Evolutionary conservation across 495 filamentous ascomycete genomes (phyloP), one percentile per base, ranked within the genome.

Genomic region (Tuber aestivum): DNA sequence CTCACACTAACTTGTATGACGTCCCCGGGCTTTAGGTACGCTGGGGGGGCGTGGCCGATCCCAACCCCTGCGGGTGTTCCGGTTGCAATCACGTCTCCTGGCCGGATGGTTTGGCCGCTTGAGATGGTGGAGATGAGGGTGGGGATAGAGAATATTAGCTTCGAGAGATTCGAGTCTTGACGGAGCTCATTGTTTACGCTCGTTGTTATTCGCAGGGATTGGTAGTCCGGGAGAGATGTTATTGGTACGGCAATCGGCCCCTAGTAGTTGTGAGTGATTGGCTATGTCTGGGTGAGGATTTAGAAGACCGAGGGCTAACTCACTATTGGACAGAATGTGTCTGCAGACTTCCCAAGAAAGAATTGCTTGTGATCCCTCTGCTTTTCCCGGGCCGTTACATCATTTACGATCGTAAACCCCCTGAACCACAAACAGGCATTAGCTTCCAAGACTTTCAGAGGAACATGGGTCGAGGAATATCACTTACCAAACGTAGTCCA

Each of bases 301-400:
- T 37, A 40, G 71, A 9, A 40, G 18, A 65, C 7, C 32, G 5
- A 14, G 56, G 32, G 41, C 23, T 21, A 21, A 74, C 82, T 71
- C 72, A 86, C 87, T 76, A 89, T 88, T 4, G 87, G 88, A 72
- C 88, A 89, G 77, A 86, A 89, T 2, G 87, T 88, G 80, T 89
- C 88, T 2, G 85, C 80, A 0, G 86, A 87, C 78, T 89, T 89
- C 20, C 88, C 87, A 68, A 89, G 85, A 73, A 86, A 89, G 79
- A 88, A 89, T 77, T 89, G 88, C 76, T 88, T 88, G 68, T 89
- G 88, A 72, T 89, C 88, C 72, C 87, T 81, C 76, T 90, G 88
- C 32, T 84, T 83, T 75, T 89, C 87, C 14, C 88, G 83, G 1
- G 87, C 88, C 68, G 87, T 88, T 75, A 89, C 79, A 75, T 89